A percentile compares a stretch with the other conserved stretches of the same genome.
These are phyloP conservation scores for Cryphonectria nitschkei DNA, from an alignment of 2,329 filamentous ascomycete species.

Conservation along the genomic window DNA sequence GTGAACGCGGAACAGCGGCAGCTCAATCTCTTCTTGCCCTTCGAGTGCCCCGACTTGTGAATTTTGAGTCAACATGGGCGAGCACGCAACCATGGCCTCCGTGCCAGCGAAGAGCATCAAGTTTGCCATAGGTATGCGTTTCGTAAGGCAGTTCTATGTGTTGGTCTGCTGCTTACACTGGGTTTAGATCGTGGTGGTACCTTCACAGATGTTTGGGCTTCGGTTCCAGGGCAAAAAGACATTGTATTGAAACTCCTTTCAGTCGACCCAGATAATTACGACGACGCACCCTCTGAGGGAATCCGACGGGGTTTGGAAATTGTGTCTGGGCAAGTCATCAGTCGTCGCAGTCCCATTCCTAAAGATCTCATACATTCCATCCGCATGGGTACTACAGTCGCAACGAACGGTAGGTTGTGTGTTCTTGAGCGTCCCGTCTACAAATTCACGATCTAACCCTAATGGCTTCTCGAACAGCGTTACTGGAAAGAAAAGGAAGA, in stretches of 20 bases:
- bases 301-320: conserved; percentile 22
- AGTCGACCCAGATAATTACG: conserved; percentile 48
- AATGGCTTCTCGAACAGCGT: conserved; percentile 14
- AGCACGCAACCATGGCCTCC: background rate
- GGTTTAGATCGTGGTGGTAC: conserved; percentile 24
- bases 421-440: too few relatives aligned
- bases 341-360: conserved; percentile 15
- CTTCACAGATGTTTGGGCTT: conserved; percentile 27
- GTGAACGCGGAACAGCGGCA: background rate
- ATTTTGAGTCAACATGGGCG: conserved; percentile 5
- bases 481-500: conserved; percentile 30
- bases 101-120: conserved; percentile 22
- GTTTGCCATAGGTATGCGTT: conserved; percentile 22
- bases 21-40: too few relatives aligned
- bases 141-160: background rate
- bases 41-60: background rate
- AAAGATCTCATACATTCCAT: conserved; percentile 21
- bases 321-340: conserved; percentile 17
- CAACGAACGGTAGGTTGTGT: conserved; percentile 18
- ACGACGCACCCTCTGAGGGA: conserved; percentile 45
- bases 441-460: background rate
- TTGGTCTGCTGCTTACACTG: background rate
- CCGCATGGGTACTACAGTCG: conserved; percentile 61
- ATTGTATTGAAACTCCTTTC: conserved; percentile 55
- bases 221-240: conserved; percentile 56